Evolutionary conservation across 768 basidiomycete genomes (phyloP).

Genomic region (Phylloporus sp.): DNA sequence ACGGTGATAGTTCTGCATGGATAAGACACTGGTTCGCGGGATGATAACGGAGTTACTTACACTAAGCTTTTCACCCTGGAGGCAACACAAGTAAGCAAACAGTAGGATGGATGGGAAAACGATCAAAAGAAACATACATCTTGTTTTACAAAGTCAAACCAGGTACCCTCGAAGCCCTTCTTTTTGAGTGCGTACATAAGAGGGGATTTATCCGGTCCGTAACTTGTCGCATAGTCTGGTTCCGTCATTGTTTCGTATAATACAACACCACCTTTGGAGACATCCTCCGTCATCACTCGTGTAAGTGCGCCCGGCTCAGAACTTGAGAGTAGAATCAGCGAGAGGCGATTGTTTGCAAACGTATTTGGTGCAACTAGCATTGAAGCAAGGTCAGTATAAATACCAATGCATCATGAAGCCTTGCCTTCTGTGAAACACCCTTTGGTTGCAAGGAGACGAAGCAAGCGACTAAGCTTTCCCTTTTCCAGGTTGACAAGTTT

Average conservation of each 20-base stretch:
- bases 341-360: slow-evolving; percentile 34
- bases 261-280: slow-evolving; percentile 8
- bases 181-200: slow-evolving; percentile 20
- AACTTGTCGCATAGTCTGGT: slow-evolving; percentile 22
- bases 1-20: slow-evolving; percentile 18
- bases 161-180: slow-evolving; percentile 12
- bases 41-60: slow-evolving; percentile 3
- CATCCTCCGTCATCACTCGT: slow-evolving; percentile 8
- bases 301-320: slow-evolving; percentile 9
- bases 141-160: slow-evolving; percentile 21
- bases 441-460: slow-evolving; percentile 29
- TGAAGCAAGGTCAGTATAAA: background rate
- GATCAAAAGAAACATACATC: slow-evolving; percentile 12
- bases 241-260: slow-evolving; percentile 27
- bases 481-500: slow-evolving; percentile 21
- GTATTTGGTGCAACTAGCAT: slow-evolving; percentile 21
- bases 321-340: slow-evolving; percentile 21
- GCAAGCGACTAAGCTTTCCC: slow-evolving; percentile 27
- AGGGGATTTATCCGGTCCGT: slow-evolving; percentile 19
- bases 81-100: background rate
- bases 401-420: background rate
- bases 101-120: background rate
- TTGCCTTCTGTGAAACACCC: slow-evolving; percentile 32
- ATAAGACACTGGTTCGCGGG: background rate
- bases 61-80: slow-evolving; percentile 13